Evolutionary conservation across 2,329 filamentous ascomycete species (phyloP).

Genomic region (Colletotrichum sp.): DNA sequence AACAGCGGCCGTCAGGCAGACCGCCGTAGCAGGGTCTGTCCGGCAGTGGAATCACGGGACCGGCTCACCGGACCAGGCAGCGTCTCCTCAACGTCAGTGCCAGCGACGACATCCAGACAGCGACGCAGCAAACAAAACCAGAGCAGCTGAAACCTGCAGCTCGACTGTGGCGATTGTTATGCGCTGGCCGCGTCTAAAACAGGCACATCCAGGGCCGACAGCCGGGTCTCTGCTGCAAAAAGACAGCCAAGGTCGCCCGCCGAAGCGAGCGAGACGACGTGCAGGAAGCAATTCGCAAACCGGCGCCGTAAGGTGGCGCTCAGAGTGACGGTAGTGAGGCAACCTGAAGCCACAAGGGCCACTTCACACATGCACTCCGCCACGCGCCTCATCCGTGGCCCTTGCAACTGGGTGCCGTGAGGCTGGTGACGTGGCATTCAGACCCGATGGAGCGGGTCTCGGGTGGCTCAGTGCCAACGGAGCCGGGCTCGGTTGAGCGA

Average conservation of each 20-base stretch:
- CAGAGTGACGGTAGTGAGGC: constrained; percentile 8
- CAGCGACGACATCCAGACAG: background rate
- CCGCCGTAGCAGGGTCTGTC: background rate
- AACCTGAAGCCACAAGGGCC: constrained; percentile 9
- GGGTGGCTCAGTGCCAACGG: constrained; percentile 10
- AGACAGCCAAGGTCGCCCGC: background rate
- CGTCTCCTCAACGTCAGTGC: background rate
- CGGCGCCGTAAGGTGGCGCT: constrained; percentile 11
- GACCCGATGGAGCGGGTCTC: constrained; percentile 2
- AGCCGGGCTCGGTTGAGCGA: background rate
- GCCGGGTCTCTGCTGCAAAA: background rate
- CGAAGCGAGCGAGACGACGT: constrained; percentile 2
- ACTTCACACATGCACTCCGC: constrained; percentile 19
- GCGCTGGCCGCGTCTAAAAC: constrained; percentile 21
- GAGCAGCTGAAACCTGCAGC: constrained; percentile 21
- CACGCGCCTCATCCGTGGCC: constrained; percentile 21
- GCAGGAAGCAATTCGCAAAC: constrained; percentile 9
- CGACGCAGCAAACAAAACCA: background rate
- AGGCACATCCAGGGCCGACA: background rate
- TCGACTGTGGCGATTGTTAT: constrained; percentile 22
- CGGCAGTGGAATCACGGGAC: background rate
- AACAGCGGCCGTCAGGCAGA: background rate
- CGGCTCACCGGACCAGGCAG: background rate
- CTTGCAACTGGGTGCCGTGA: constrained; percentile 2
- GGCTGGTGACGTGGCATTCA: constrained; percentile 24